These are phyloP conservation scores for Globisporangium takayamanum DNA, from an alignment of 352 stramenopile species.

Conservation along the genomic window DNA sequence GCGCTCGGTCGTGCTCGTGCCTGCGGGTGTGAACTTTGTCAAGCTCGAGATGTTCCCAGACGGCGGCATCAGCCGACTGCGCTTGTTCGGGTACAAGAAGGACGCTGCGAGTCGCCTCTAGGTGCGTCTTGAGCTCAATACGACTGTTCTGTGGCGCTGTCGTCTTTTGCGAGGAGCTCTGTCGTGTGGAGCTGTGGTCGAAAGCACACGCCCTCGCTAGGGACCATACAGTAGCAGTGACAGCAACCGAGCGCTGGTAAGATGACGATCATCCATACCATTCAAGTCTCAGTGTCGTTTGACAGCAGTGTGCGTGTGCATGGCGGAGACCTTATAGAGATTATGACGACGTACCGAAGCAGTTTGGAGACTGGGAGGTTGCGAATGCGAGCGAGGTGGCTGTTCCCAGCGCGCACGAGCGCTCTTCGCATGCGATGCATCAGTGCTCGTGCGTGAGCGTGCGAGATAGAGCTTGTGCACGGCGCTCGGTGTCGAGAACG, in stretches of 20 bases:
- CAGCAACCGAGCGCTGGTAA: background rate
- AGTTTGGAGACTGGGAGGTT: conserved; percentile 37
- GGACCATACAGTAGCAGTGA: background rate
- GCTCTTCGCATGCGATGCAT: too few relatives aligned
- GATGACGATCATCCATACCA: conserved; percentile 1
- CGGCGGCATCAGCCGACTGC: conserved; percentile 89
- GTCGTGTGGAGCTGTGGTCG: conserved; percentile 21
- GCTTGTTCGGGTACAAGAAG: conserved; percentile 75
- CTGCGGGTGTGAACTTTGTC: conserved; percentile 84
- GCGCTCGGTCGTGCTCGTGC: conserved; percentile 48
- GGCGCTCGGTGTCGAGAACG: conserved; percentile 30
- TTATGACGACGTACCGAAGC: conserved; percentile 21
- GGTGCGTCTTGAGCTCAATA: conserved; percentile 14
- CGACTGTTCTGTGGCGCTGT: conserved; percentile 23
- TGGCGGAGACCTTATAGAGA: background rate
- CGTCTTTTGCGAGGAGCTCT: background rate
- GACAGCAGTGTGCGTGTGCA: background rate
- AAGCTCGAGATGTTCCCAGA: conserved; percentile 93
- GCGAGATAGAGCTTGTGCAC: conserved; percentile 39
- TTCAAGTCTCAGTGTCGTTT: background rate
- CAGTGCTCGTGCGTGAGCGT: conserved; percentile 5
- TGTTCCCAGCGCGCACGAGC: conserved; percentile 25
- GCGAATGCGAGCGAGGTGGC: conserved; percentile 29
- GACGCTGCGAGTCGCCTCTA: conserved; percentile 28
- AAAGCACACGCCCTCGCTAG: conserved; percentile 34